Base-by-base conservation (phyloP, 2,329 filamentous ascomycete genomes). In the Scytalidium lignicola region DNA sequence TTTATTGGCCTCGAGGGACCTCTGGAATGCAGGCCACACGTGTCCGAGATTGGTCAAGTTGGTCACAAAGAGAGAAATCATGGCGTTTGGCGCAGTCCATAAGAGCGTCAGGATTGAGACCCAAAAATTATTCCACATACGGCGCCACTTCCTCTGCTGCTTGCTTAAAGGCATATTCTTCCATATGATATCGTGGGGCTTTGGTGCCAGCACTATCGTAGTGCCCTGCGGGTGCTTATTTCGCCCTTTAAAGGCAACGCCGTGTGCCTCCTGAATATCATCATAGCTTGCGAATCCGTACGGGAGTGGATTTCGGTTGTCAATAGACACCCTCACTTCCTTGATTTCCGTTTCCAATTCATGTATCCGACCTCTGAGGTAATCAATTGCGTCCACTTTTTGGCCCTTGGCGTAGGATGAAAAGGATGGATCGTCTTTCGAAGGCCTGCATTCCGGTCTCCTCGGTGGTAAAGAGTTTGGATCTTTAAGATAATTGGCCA, bases 241-340 rank as follows among this genome's bases (percentile, higher is more conserved):
- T 51, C 87, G 86, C 19, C 86, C 82, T 9, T 84, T 79, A 68
- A 87, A 95, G 10, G 91, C 93, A 54, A 95, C 90, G 18, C 80
- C 81, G 63, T 99, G 93, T 0, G 93, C 90, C 59, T 95, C 88
- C 50, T 84, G 78, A 48, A 99, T 95, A 40, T 85, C 85, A 40
- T 92, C 83, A 70, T 93, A 99, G 60, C 90, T 96, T 8, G 92
- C 91, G 65, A 99, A 99, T 0, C 93, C 93, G 63, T 91, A 99
- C 0, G 89, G 78, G 78, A 95, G 86, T 15, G 91, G 86, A 64
- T 92, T 89, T 44, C 91, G 83, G 65, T 85, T 90, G 68, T 97
- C 92, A 7, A 99, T 83, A 1, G 83, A 83, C 37, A 82, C 78
- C 12, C 93, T 83, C 1, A 91, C 86, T 54, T 93, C 83, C 62